Evolutionary conservation across 352 stramenopile species (phyloP).

Genomic region (Pythium volutum): DNA sequence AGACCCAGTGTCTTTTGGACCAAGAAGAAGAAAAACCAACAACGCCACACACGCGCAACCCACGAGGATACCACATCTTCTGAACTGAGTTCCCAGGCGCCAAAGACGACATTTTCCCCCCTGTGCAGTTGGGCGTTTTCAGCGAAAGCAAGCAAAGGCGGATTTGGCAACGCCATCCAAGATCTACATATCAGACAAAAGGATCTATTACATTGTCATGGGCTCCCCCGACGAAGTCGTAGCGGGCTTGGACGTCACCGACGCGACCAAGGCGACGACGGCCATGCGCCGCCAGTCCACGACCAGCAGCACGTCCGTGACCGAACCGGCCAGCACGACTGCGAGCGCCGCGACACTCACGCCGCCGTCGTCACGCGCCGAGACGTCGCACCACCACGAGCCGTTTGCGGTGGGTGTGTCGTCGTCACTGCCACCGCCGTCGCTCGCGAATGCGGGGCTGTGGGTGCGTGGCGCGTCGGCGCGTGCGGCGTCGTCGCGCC

Average conservation of each 20-base stretch:
- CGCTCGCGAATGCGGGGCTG: constrained; percentile 12
- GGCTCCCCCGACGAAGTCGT: constrained; percentile 12
- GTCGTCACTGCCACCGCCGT: constrained; percentile 15
- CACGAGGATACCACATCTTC: neutral
- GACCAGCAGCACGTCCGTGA: constrained; percentile 20
- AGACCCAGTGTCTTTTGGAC: too few relatives aligned
- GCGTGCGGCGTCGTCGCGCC: neutral
- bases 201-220: constrained; percentile 11
- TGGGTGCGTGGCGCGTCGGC: constrained; percentile 16
- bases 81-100: constrained; percentile 7
- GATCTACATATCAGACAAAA: neutral
- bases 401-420: too few relatives aligned
- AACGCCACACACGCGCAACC: neutral
- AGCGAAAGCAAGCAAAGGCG: neutral
- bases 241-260: neutral
- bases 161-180: too few relatives aligned
- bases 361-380: constrained; percentile 15
- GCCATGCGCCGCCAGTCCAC: constrained; percentile 21
- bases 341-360: constrained; percentile 25
- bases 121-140: neutral
- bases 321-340: constrained; percentile 21
- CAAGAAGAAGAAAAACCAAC: too few relatives aligned
- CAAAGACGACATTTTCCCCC: neutral
- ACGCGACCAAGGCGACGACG: constrained; percentile 3
- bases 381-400: constrained; percentile 14